These are phyloP conservation scores for Carallia brachiata DNA, from an alignment of 345 rosid genomes.

Conservation along the genomic window DNA sequence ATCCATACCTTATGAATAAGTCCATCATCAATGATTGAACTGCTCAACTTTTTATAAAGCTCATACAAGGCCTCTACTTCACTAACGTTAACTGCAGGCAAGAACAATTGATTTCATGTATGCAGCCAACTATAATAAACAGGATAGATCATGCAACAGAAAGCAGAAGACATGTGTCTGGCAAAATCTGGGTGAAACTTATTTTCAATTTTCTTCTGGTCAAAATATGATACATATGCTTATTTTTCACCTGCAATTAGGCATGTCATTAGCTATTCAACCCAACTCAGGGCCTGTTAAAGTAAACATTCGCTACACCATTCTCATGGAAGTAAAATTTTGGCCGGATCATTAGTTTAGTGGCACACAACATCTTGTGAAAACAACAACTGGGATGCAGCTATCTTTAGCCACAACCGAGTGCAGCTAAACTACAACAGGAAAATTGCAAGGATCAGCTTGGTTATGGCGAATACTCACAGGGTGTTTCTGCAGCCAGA, in stretches of 20 bases:
- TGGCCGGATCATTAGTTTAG: background rate
- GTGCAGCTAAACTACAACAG: background rate
- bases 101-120: background rate
- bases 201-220: background rate
- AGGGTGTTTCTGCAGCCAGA: conserved; percentile 76
- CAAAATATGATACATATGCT: background rate
- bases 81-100: conserved; percentile 58
- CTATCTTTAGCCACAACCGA: background rate
- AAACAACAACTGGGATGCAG: background rate
- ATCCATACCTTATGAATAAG: conserved; percentile 78
- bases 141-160: too few species aligned
- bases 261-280: too few species aligned
- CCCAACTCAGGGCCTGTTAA: too few species aligned
- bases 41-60: conserved; percentile 83
- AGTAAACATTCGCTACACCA: background rate
- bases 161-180: background rate
- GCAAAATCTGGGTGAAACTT: background rate
- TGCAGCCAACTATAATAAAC: background rate
- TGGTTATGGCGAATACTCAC: conserved; percentile 36
- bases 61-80: conserved; percentile 84
- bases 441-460: background rate
- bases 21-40: conserved; percentile 74
- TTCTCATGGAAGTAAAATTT: background rate
- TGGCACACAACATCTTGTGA: background rate
- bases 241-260: background rate